Evolutionary conservation across 2,329 filamentous ascomycete genomes (phyloP), one percentile per base, ranked within the genome.

Genomic region (Cadophora sp.): DNA sequence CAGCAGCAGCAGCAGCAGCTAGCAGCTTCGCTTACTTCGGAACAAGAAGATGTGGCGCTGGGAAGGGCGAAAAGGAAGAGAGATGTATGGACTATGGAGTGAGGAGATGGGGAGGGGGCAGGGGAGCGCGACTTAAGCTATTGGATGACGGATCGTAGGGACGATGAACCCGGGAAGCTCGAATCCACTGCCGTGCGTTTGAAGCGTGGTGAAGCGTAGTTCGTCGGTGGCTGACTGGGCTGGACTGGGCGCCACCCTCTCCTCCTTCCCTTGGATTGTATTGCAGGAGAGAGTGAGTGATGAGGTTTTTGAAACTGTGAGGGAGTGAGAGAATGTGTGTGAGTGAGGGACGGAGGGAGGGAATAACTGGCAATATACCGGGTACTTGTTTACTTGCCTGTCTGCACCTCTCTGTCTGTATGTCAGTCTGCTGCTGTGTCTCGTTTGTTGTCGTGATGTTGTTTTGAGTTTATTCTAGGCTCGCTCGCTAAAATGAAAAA

Each of bases 61-160:
- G 11, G 7, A 39, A 39, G 11, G 36, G 36, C 36, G 36, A 39
- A 39, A 39, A 39, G 27, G 27, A 30, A 3, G 6, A 30, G 1
- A 30, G 27, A 30, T 47, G 18, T 47, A 8, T 16, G 18, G n/a
- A 11, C n/a, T 13, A n/a, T n/a, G 16, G 43, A 20, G 20, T 11
- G n/a, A 48, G 45, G 20, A 20, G 16, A 33, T 8, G 14, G 13
- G 6, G 1, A 4, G 6, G 1, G 3, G 27, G 27, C 27, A 30
- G 27, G 27, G 50, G 8, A 33, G 30, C 27, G 9, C 9, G n/a
- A 39, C 18, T 20, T 7, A 18, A 39, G 36, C 36, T 39, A 58
- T 58, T 58, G 55, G 55, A 20, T 16, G 53, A 39, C 53, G 55
- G 55, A 43, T 39, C n/a, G 18, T n/a, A 56, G 53, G 55, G 55